Evolutionary conservation across 2,329 filamentous ascomycete species (phyloP).

Genomic region (Zymoseptoria crescenta): DNA sequence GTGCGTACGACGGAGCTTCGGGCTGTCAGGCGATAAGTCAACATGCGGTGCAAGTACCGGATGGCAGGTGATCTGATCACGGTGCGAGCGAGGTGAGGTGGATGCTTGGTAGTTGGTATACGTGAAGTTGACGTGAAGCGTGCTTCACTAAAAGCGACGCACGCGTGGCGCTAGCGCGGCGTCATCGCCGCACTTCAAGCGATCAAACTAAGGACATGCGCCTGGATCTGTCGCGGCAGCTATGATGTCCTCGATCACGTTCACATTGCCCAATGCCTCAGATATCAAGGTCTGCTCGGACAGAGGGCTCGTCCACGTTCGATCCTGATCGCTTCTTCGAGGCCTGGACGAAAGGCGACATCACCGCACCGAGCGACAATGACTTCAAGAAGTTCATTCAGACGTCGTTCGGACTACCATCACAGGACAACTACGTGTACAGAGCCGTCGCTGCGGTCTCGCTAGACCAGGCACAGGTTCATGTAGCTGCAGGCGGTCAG

Average conservation of each 20-base stretch:
- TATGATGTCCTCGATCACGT: neutral
- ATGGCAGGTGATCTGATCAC: neutral
- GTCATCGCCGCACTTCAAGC: too few species aligned
- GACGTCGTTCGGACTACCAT: constrained; percentile 40
- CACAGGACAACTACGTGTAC: constrained; percentile 43
- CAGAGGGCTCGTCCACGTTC: constrained; percentile 38
- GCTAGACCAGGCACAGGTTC: constrained; percentile 42
- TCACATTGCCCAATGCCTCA: neutral
- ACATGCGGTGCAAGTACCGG: neutral
- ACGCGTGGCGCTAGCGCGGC: too few species aligned
- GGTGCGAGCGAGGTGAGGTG: neutral
- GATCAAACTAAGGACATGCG: too few species aligned
- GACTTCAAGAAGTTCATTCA: constrained; percentile 41
- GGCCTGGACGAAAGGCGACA: constrained; percentile 35
- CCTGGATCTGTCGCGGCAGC: too few species aligned
- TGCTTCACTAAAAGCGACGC: too few species aligned
- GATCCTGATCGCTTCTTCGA: constrained; percentile 40
- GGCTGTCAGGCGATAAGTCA: neutral
- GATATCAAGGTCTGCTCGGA: constrained; percentile 9
- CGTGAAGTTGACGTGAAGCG: too few species aligned
- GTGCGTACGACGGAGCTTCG: neutral
- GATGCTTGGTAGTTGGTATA: neutral
- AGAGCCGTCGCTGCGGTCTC: constrained; percentile 45
- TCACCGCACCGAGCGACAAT: constrained; percentile 33
- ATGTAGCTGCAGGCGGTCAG: constrained; percentile 40